phyloP scores from a whole-genome alignment of 2,329 filamentous ascomycete genomes.

The Ophiostoma quercus region DNA sequence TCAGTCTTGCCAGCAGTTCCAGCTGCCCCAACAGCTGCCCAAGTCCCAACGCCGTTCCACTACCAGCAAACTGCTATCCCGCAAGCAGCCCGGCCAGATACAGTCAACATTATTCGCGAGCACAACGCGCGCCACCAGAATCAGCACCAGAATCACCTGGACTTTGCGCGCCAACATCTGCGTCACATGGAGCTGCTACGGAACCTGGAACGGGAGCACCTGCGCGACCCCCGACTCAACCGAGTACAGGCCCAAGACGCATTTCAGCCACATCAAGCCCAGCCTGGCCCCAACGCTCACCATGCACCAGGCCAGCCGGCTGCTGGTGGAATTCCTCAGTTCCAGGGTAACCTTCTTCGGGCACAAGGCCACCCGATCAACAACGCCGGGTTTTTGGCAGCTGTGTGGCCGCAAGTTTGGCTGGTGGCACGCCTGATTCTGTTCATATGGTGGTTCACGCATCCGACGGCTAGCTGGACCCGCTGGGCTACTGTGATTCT shows the following conservation, averaged over 20 bases:
- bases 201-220: conserved; percentile 27
- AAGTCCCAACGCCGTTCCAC: neutral
- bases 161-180: conserved; percentile 15
- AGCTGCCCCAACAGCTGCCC: too few relatives aligned
- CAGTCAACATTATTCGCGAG: conserved; percentile 13
- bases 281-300: neutral
- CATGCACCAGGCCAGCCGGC: conserved; percentile 28
- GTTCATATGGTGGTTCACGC: conserved; percentile 62
- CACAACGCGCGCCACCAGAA: conserved; percentile 18
- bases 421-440: conserved; percentile 52
- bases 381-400: conserved; percentile 41
- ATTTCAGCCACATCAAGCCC: neutral
- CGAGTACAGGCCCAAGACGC: neutral
- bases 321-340: conserved; percentile 31
- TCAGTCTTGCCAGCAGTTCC: neutral
- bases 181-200: conserved; percentile 19
- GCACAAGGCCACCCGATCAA: conserved; percentile 33
- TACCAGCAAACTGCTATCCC: conserved; percentile 26
- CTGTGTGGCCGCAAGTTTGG: conserved; percentile 59
- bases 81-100: conserved; percentile 18
- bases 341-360: conserved; percentile 28
- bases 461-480: conserved; percentile 53
- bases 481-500: conserved; percentile 53
- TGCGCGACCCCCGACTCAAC: conserved; percentile 18
- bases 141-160: conserved; percentile 18